Evolutionary conservation across 768 basidiomycete species (phyloP).

Genomic region (Kwoniella sp.): DNA sequence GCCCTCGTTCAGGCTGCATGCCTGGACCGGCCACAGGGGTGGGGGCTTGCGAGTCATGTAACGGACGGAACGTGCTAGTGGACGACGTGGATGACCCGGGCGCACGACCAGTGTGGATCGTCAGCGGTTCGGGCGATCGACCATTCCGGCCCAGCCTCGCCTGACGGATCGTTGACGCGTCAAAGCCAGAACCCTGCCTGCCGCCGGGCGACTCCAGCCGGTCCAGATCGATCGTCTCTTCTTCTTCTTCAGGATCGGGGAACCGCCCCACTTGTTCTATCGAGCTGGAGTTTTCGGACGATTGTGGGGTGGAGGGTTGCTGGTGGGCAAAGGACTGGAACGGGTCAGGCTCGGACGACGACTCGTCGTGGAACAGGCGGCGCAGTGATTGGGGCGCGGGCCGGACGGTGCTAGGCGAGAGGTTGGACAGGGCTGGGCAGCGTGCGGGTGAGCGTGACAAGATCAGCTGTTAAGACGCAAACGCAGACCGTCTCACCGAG

Average conservation of each 20-base stretch:
- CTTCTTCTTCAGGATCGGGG: slow-evolving; percentile 18
- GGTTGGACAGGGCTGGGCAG: slow-evolving; percentile 13
- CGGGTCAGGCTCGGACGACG: slow-evolving; percentile 30
- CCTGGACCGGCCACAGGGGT: slow-evolving; percentile 4
- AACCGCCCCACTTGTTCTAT: slow-evolving; percentile 26
- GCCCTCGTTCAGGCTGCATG: slow-evolving; percentile 4
- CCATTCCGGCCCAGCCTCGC: neutral
- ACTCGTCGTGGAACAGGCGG: slow-evolving; percentile 62
- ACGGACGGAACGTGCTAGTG: neutral
- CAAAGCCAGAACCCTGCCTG: neutral
- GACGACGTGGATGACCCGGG: neutral
- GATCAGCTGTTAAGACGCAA: too few relatives aligned
- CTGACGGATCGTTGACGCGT: slow-evolving; percentile 22
- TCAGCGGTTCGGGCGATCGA: neutral
- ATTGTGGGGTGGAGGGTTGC: slow-evolving; percentile 33
- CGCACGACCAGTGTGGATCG: neutral
- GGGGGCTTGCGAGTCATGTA: slow-evolving; percentile 2
- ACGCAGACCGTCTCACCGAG: slow-evolving; percentile 2
- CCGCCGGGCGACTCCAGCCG: neutral
- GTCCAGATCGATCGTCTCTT: slow-evolving; percentile 11
- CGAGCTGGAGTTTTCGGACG: slow-evolving; percentile 28
- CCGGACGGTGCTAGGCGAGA: slow-evolving; percentile 30
- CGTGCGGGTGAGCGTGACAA: neutral
- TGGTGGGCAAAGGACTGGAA: slow-evolving; percentile 41
- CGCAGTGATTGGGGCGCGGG: slow-evolving; percentile 74